A percentile compares a stretch with the other conserved stretches of the same genome.
phyloP scores from a whole-genome alignment of 768 basidiomycete species.

The Rhizopogon vulgaris region DNA sequence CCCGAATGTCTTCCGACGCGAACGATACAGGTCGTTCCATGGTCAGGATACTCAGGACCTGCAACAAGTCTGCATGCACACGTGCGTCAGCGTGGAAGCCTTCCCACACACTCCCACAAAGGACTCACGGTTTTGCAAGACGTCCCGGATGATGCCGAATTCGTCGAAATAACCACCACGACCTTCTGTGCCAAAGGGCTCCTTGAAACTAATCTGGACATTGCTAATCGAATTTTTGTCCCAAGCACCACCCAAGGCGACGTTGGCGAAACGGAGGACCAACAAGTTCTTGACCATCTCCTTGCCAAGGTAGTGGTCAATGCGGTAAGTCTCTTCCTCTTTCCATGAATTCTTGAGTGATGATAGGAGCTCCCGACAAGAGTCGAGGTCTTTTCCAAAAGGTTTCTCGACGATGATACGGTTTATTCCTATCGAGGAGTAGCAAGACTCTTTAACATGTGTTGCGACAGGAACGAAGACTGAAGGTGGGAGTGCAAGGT shows the following conservation, averaged over 20 bases:
- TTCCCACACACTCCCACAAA: constrained; percentile 7
- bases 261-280: constrained; percentile 91
- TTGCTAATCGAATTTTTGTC: constrained; percentile 95
- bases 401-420: constrained; percentile 98
- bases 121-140: constrained; percentile 93
- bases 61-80: constrained; percentile 67
- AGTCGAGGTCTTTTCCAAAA: constrained; percentile 91
- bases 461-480: constrained; percentile 90
- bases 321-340: constrained; percentile 98
- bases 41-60: constrained; percentile 89
- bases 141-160: constrained; percentile 97
- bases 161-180: constrained; percentile 99
- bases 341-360: constrained; percentile 84
- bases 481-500: constrained; percentile 94
- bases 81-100: constrained; percentile 12
- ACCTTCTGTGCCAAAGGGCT: constrained; percentile 98
- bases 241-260: constrained; percentile 84
- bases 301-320: constrained; percentile 99
- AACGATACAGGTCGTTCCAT: constrained; percentile 99
- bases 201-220: constrained; percentile 99
- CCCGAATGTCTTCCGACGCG: constrained; percentile 93
- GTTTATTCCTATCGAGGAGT: constrained; percentile 67
- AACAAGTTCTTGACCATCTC: constrained; percentile 99
- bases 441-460: constrained; percentile 78
- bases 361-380: constrained; percentile 69